Conservation (phyloP, 2,329 filamentous ascomycete species). For the Scedosporium apiospermum region DNA sequence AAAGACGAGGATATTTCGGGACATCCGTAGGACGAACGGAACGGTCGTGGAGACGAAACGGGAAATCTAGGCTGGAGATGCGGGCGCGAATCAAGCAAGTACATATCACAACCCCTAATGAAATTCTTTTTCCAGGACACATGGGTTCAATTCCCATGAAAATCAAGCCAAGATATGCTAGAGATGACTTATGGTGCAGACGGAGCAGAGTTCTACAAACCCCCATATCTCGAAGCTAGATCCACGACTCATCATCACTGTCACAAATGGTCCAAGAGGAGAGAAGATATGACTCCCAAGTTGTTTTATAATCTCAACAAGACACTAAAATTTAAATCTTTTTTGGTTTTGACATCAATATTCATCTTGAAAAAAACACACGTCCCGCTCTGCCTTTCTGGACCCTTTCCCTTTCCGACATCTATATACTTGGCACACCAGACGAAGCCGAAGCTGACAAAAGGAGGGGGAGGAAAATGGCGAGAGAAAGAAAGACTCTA, state of each 20-base stretch:
- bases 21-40: too few relatives aligned
- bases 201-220: too few relatives aligned
- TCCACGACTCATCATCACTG: background rate
- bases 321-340: background rate
- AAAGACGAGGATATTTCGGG: too few relatives aligned
- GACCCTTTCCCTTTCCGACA: conserved; percentile 1
- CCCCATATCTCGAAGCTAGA: too few relatives aligned
- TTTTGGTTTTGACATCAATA: background rate
- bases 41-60: too few relatives aligned
- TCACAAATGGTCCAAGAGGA: background rate
- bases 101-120: too few relatives aligned
- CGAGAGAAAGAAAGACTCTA: background rate
- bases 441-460: background rate
- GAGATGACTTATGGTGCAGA: too few relatives aligned
- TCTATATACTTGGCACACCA: background rate
- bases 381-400: background rate
- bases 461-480: background rate
- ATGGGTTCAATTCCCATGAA: too few relatives aligned
- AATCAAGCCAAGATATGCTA: too few relatives aligned
- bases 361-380: background rate
- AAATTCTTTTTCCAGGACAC: too few relatives aligned
- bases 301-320: background rate
- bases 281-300: background rate
- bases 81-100: too few relatives aligned
- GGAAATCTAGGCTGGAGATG: too few relatives aligned